Evolutionary conservation across 345 rosid genomes (phyloP).

Genomic region (Citrus australasica): DNA sequence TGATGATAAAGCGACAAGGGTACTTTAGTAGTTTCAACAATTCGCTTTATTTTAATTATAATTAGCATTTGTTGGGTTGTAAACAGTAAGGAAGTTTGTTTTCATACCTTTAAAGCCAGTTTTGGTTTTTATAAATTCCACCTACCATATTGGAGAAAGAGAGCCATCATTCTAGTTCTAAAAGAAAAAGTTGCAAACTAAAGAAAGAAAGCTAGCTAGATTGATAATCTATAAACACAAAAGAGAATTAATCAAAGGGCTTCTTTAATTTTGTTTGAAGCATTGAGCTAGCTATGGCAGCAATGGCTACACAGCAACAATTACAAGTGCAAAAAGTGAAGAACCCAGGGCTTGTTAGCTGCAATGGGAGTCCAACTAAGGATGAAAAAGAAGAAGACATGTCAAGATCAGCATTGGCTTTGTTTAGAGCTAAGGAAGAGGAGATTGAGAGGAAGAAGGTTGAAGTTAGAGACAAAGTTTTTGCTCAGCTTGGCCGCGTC

Average conservation of each 20-base stretch:
- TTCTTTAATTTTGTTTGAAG: not conserved
- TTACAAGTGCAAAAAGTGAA: slow-evolving; percentile 46
- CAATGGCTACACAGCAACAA: slow-evolving; percentile 51
- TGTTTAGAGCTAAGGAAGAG: slow-evolving; percentile 80
- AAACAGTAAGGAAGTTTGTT: slow-evolving; percentile 25
- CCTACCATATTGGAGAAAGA: slow-evolving; percentile 32
- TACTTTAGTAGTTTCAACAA: slow-evolving; percentile 19
- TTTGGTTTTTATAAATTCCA: slow-evolving; percentile 20
- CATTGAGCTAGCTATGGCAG: not conserved
- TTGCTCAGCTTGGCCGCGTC: slow-evolving; percentile 63
- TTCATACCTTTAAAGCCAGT: slow-evolving; percentile 34
- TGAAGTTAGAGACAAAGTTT: slow-evolving; percentile 70
- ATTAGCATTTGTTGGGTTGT: slow-evolving; percentile 22
- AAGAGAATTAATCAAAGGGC: slow-evolving; percentile 11
- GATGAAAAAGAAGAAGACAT: slow-evolving; percentile 77
- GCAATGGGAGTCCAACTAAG: slow-evolving; percentile 37
- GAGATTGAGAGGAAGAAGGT: slow-evolving; percentile 86
- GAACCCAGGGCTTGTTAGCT: slow-evolving; percentile 39
- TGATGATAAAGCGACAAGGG: slow-evolving; percentile 24
- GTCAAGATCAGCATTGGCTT: slow-evolving; percentile 63
- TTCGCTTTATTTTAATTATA: not conserved
- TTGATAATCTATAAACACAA: not conserved
- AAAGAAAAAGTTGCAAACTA: not conserved
- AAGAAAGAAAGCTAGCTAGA: too few species aligned
- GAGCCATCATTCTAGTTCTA: slow-evolving; percentile 29